Evolutionary conservation across 805 yeast species (phyloP).

Genomic region (Wickerhamiella cacticola): DNA sequence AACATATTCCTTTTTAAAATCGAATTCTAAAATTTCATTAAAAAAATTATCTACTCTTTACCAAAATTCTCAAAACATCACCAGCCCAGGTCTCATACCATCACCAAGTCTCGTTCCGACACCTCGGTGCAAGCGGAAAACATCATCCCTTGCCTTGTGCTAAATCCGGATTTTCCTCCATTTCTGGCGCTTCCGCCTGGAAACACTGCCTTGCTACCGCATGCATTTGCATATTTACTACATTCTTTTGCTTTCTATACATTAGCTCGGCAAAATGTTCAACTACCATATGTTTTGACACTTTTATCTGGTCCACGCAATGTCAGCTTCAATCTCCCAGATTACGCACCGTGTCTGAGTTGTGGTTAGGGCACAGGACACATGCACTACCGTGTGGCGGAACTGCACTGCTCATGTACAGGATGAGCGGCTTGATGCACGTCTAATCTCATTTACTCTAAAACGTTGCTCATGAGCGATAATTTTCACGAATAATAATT

Average conservation of each 20-base stretch:
- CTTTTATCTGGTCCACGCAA: conserved; percentile 4
- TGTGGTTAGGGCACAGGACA: conserved; percentile 2
- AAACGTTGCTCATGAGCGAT: neutral
- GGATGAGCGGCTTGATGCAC: neutral
- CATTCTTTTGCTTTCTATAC: neutral
- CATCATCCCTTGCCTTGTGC: neutral
- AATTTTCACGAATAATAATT: neutral
- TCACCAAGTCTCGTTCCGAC: too few relatives aligned
- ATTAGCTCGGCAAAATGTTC: conserved; percentile 6
- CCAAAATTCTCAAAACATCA: neutral
- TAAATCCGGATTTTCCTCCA: neutral
- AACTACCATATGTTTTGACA: conserved; percentile 10
- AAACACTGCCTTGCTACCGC: conserved; percentile 6
- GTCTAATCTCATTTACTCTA: neutral
- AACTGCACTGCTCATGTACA: conserved; percentile 6
- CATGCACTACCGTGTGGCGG: conserved; percentile 8
- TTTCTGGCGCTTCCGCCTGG: neutral
- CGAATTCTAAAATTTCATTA: neutral
- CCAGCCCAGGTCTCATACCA: neutral
- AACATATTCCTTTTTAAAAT: too few relatives aligned
- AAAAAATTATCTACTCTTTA: neutral
- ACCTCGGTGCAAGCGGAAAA: too few relatives aligned
- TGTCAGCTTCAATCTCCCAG: conserved; percentile 2
- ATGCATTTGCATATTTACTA: conserved; percentile 11
- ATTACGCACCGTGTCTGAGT: conserved; percentile 7